Evolutionary conservation across 140 eudicot species (phyloP), one percentile per base, ranked within the genome.

Genomic region (Stevia rebaudiana): DNA sequence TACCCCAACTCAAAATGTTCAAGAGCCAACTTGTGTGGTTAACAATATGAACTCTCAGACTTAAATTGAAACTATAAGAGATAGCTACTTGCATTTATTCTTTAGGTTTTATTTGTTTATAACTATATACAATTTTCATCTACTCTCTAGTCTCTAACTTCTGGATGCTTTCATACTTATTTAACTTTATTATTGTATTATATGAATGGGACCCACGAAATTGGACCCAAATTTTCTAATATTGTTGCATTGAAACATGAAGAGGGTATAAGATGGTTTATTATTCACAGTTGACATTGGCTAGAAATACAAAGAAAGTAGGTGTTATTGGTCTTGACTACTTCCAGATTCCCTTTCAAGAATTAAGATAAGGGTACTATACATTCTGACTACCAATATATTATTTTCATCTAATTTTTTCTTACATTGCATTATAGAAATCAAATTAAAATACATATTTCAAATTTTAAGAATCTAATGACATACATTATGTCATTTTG

Each of bases 231-330:
- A 4, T 63, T 28, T 52, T 52, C 42, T 31, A 63, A 53, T 63
- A 49, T 72, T 42, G 49, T 64, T 43, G 57, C 72, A 43, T 43
- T 54, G 72, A 73, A 43, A 73, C 51, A 64, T 73, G 48, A 28
- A 3, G 30, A 5, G 46, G 11, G 51, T 62, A 65, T 65, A 23
- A 23, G 66, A 62, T 69, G 60, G 40, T 42, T 49, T 40, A 63
- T 55, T 63, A 21, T 70, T 41, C 8, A 63, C 50, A 51, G 76
- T 76, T 76, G 76, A 76, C 80, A 62, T 69, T 69, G 18, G 76
- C 63, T 69, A 76, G 67, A 70, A 70, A 56, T 76, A 69, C 68
- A 70, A 73, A 70, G 72, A 76, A 70, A 58, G 63, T 76, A 76
- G 72, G 80, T 75, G 44, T 60, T 53, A 21, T 74, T 41, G 62